These are phyloP conservation scores for Bothia castanella DNA, from an alignment of 1,284 basidiomycete species.

Conservation along the genomic window DNA sequence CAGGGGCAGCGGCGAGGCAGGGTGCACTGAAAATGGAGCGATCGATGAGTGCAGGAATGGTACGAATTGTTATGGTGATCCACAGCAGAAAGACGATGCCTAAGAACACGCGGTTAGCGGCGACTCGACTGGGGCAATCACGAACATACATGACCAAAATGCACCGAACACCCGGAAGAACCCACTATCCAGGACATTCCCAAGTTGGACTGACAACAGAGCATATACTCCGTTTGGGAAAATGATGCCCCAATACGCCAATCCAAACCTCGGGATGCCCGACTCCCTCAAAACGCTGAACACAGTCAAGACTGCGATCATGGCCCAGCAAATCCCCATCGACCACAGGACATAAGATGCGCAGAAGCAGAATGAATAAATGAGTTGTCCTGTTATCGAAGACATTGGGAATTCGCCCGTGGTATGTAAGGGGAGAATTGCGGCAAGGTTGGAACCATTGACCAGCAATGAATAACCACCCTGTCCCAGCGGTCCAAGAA, in stretches of 20 bases:
- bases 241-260: conserved; percentile 49
- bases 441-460: conserved; percentile 43
- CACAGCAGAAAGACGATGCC: conserved; percentile 46
- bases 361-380: conserved; percentile 41
- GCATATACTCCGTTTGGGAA: conserved; percentile 52
- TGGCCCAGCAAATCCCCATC: conserved; percentile 46
- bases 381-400: conserved; percentile 34
- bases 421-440: conserved; percentile 39
- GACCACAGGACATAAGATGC: conserved; percentile 44
- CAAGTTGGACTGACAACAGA: conserved; percentile 44
- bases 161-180: conserved; percentile 43
- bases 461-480: conserved; percentile 55
- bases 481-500: conserved; percentile 37
- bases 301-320: conserved; percentile 37
- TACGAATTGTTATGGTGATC: conserved; percentile 40
- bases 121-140: background rate
- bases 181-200: conserved; percentile 42
- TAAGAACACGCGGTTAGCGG: conserved; percentile 12
- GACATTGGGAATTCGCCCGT: conserved; percentile 32
- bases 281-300: conserved; percentile 27
- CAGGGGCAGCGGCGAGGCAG: conserved; percentile 26
- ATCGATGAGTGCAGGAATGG: conserved; percentile 40
- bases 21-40: conserved; percentile 46
- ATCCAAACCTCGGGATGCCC: conserved; percentile 36
- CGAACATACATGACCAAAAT: conserved; percentile 33